Evolutionary conservation across 371 early-diverging fungal species (phyloP), one percentile per base, ranked within the genome.

Genomic region (Fennellomyces sp.): DNA sequence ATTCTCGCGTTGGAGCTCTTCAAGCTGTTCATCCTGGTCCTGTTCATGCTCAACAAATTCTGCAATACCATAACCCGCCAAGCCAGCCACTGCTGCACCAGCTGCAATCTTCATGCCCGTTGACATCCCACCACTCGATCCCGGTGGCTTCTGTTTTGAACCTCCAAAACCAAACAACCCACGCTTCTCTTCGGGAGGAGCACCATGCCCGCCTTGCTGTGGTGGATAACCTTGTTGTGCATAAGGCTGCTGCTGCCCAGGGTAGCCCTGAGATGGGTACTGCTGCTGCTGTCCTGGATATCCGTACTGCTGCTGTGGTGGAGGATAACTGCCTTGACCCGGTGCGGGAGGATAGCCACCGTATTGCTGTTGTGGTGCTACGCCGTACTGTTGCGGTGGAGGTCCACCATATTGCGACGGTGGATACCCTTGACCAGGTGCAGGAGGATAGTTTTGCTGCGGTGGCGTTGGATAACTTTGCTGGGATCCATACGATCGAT

Each of bases 51-150:
- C 70, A 13, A 69, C 62, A 47, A 73, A 61, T 59, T 75, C 79
- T 7, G 65, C 48, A 57, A 78, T 60, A 59, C 69, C 79, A 36
- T 61, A 75, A 29, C 73, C 79, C 3, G 68, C 71, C 13, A 73
- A 50, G 27, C 75, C 79, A 25, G 56, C 79, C 35, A 62, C 76
- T 1, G 72, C 75, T 25, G 73, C 75, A 33, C 68, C 79, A 26
- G 64, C 79, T 23, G 75, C 79, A 2, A 76, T n/a, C 27, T 80
- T 80, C 69, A 72, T 66, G 36, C 75, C 80, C 17, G 54, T 72
- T 7, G 76, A 74, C 69, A 76, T 70, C 13, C 73, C 71, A n/a
- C 25, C 54, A 13, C 35, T 33, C 21, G 27, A 4, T 26, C 48
- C 21, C 23, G 47, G 15, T 49, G 41, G 64, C 17, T 58, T 45